These are phyloP conservation scores for Lentinula detonsa DNA, from an alignment of 768 basidiomycete species.

Conservation along the genomic window DNA sequence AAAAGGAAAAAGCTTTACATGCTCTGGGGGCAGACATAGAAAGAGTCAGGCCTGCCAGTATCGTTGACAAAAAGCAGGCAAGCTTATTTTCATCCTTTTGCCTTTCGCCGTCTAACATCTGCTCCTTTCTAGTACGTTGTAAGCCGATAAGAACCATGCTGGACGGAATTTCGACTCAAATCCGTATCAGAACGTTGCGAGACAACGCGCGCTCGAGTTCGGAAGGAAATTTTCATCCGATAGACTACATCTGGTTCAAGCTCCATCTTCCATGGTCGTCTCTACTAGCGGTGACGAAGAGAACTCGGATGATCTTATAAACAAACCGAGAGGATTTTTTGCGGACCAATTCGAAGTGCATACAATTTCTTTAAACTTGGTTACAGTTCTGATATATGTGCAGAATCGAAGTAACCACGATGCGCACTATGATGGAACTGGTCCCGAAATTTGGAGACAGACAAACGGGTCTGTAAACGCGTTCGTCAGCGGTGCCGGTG, in stretches of 20 bases:
- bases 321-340: constrained; percentile 77
- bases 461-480: constrained; percentile 77
- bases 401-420: constrained; percentile 87
- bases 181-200: constrained; percentile 72
- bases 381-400: not conserved
- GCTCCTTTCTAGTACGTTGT: constrained; percentile 9
- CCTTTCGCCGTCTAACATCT: not conserved
- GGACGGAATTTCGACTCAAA: not conserved
- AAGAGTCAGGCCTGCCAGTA: constrained; percentile 88
- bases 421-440: constrained; percentile 86
- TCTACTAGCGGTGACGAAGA: constrained; percentile 40
- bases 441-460: constrained; percentile 93
- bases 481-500: constrained; percentile 89
- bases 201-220: constrained; percentile 71
- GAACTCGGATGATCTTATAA: constrained; percentile 29
- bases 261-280: constrained; percentile 46
- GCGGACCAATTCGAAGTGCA: constrained; percentile 90
- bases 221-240: constrained; percentile 35
- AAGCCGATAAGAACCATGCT: not conserved
- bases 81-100: constrained; percentile 18
- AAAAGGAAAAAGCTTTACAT: constrained; percentile 82
- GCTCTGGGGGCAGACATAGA: constrained; percentile 88
- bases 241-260: constrained; percentile 27
- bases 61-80: constrained; percentile 95
- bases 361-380: not conserved